Base-by-base conservation (phyloP, 352 stramenopile genomes). In the Phytopythium boreale region DNA sequence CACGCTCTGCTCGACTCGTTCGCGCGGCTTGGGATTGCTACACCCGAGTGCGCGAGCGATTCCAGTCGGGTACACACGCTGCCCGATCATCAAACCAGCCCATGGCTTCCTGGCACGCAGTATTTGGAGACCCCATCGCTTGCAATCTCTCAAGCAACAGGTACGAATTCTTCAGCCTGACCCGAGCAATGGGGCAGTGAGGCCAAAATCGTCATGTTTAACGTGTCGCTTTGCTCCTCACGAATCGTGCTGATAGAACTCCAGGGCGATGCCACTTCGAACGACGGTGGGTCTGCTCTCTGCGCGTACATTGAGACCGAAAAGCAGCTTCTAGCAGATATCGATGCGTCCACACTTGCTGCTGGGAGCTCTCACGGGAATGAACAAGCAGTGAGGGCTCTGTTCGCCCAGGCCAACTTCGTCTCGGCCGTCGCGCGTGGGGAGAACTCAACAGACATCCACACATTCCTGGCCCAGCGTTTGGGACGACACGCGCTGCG, bases 101-200 rank as follows among this genome's bases (percentile, higher is more conserved):
- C 20, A 44, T 62, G 56, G 56, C 10, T 39, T 51, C 56, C 56
- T 10, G 56, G 37, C 10, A 27, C n/a, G 7, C 36, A 62, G 41
- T 62, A 43, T 4, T 51, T 62, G 37, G 56, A 53, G 4, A 20
- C n/a, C 20, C 56, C 56, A 53, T 62, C 56, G 10, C 17, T 62
- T 14, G 24, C 27, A 26, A 29, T 41, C 10, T 4, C 41, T 2
- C 49, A 22, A 14, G 5, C 26, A 17, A 39, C 26, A 56, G 49
- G 49, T 56, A 26, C 5, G 49, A 24, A 6, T 2, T 20, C 12
- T 56, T 34, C n/a, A 14, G 10, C 11, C 34, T 14, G 34, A 39
- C 4, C 34, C 10, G 5, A 39, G 10, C 34, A 39, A 2, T 14
- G 34, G 5, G 11, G 34, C 34, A 14, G 11, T 39, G 34, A 39